Conservation (phyloP, 139 green algal species). For the Chlorella sp. region DNA sequence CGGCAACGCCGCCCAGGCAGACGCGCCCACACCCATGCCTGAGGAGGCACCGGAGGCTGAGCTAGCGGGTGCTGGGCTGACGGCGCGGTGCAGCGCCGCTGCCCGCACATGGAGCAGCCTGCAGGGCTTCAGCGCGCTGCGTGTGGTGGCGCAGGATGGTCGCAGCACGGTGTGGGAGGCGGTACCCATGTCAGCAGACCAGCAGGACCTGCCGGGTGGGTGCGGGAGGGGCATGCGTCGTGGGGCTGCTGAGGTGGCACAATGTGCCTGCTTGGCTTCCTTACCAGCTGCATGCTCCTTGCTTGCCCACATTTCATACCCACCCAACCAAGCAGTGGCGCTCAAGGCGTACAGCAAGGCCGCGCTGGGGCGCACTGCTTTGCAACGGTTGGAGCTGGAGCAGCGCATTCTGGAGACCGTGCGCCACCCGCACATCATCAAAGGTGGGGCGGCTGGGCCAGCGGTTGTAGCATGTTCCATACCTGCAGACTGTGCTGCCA, state of each 20-base stretch:
- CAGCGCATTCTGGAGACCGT: not conserved
- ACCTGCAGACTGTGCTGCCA: not conserved
- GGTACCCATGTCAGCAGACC: not conserved
- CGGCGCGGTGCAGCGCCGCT: too few species aligned
- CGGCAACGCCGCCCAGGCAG: too few species aligned
- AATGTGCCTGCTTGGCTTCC: too few species aligned
- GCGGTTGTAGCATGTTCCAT: too few species aligned
- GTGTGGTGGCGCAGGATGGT: not conserved
- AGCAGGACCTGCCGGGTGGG: not conserved
- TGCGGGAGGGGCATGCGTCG: too few species aligned
- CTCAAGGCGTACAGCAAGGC: not conserved
- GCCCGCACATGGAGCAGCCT: not conserved
- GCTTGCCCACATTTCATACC: too few species aligned
- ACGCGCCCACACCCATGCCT: too few species aligned
- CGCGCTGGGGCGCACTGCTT: not conserved
- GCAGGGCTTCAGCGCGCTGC: conserved; percentile 2
- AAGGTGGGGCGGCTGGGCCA: not conserved
- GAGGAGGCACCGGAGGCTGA: too few species aligned
- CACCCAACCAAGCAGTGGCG: not conserved
- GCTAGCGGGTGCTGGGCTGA: too few species aligned
- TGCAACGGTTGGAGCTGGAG: conserved; percentile 1
- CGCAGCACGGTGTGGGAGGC: not conserved
- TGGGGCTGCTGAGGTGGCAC: too few species aligned
- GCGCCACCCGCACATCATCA: conserved; percentile 13
- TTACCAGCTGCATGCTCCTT: too few species aligned